Evolutionary conservation across 1,284 basidiomycete species (phyloP), one percentile per base, ranked within the genome.

Genomic region (Boletus holoroseus): DNA sequence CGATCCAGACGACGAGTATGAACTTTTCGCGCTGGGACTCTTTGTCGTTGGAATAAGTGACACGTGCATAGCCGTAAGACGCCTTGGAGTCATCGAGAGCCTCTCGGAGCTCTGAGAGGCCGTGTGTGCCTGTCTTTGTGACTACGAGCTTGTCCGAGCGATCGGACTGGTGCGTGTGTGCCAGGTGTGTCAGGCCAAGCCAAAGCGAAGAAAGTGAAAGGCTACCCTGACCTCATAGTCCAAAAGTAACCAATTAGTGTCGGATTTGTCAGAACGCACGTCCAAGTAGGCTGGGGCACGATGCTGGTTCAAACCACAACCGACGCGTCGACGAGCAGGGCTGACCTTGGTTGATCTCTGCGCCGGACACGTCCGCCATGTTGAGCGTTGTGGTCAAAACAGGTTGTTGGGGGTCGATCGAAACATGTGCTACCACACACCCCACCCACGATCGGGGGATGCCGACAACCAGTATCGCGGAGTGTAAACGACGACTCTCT

Each of bases 11-110:
- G 68, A 94, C 79, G 62, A 94, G 77, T 58, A 91, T 80, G 72
- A 94, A 94, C 75, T 94, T 94, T 75, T 93, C 87, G 55, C 92
- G 81, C 69, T 77, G 83, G 41, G 83, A 85, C 73, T 90, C 87
- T 73, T 85, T 88, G 73, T 90, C 91, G 63, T 93, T 94, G 48
- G 88, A 78, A 69, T 89, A 94, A 58, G 80, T 77, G 56, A 95
- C 80, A 60, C 90, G 85, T 43, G 74, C 87, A 68, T 94, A 94
- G 41, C 81, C 91, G 64, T 79, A 94, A 38, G 85, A 89, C 18
- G 88, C 91, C 64, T 81, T 85, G 50, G 75, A 70, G 42, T 89
- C 85, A 60, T 88, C 77, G 26, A 94, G 75, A 44, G 75, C 71
- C n/a, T 87, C 81, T 47, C 80, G 76, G 55, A 94, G 79, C 71